These are phyloP conservation scores for Craspedostauros australis DNA, from an alignment of 108 stramenopile species.

Conservation along the genomic window DNA sequence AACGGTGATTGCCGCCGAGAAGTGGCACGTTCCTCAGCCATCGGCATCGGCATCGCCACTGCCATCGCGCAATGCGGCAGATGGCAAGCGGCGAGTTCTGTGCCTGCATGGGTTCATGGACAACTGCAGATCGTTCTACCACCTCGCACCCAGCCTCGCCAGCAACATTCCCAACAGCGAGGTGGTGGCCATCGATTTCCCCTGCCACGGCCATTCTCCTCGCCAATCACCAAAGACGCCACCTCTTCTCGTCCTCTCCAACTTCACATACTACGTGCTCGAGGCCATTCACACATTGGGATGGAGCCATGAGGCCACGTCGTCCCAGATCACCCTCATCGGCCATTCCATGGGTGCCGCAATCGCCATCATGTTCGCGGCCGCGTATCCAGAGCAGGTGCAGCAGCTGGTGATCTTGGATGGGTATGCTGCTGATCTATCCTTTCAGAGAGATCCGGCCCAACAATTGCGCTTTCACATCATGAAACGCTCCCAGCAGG, in stretches of 20 bases:
- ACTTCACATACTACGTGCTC: conserved; percentile 44
- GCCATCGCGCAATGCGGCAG: too few relatives aligned
- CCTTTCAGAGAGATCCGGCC: not conserved
- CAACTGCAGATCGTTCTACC: conserved; percentile 65
- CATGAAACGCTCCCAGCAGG: not conserved
- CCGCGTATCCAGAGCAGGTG: conserved; percentile 62
- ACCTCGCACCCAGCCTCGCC: conserved; percentile 46
- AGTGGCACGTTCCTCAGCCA: too few relatives aligned
- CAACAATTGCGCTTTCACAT: conserved; percentile 6
- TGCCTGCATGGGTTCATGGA: conserved; percentile 80
- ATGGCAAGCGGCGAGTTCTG: conserved; percentile 40
- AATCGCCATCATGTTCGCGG: conserved; percentile 40
- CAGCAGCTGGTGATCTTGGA: conserved; percentile 45
- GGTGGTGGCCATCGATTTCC: conserved; percentile 57
- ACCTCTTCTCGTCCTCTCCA: conserved; percentile 38
- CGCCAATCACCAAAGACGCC: conserved; percentile 39
- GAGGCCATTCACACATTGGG: conserved; percentile 32
- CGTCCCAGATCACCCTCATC: conserved; percentile 32
- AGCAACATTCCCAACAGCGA: conserved; percentile 21
- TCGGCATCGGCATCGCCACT: too few relatives aligned
- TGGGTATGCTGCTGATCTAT: conserved; percentile 40
- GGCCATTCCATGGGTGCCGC: conserved; percentile 74
- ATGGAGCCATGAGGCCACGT: conserved; percentile 40
- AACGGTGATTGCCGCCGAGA: too few relatives aligned
- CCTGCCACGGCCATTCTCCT: conserved; percentile 46